Base-by-base conservation (phyloP, 1,284 basidiomycete genomes). In the Waitea zeae region DNA sequence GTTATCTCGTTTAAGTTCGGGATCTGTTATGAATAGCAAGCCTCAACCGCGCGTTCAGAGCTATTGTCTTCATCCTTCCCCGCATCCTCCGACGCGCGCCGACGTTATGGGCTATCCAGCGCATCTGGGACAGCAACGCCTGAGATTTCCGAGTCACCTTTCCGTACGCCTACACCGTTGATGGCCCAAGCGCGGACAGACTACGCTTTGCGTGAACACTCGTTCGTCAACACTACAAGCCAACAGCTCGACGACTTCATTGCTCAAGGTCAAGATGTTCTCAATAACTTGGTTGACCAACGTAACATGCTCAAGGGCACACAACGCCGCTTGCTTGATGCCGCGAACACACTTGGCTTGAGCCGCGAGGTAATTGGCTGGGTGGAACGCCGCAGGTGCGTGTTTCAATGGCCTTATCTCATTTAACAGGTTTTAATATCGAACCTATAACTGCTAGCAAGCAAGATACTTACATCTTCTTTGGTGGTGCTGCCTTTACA, bases 291-390 rank as follows among this genome's bases (percentile, higher is more conserved):
- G 26, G 74, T 86, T 29, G 89, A 90, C 52, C 90, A 96, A 57
- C 64, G 86, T 38, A 82, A 82, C 45, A 75, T 95, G 51, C 59
- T 96, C 40, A 95, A 95, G 56, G 88, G 89, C 5, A 93, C 90
- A 0, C 80, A 86, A 49, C 67, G 72, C 43, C 66, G 82, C 38
- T 53, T 96, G 33, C 54, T 93, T 38, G 77, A 86, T 49, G 80
- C 87, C 28, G 90, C 90, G 29, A 95, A 95, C 55, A 92, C 88
- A 12, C 56, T 96, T 33, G 92, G 92, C 0, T 57, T 96, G 46
- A 88, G 87, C 51, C 66, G 88, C 42, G 72, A 92, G 51, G 89
- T 92, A 17, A 95, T 96, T 52, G 75, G 82, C 2, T 96, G 89
- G 84, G 89, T 96, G 44, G 92, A 96, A 51, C 68, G 77, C 44